phyloP scores from a whole-genome alignment of 2,329 filamentous ascomycete genomes.

The Stachybotrys echinatus region DNA sequence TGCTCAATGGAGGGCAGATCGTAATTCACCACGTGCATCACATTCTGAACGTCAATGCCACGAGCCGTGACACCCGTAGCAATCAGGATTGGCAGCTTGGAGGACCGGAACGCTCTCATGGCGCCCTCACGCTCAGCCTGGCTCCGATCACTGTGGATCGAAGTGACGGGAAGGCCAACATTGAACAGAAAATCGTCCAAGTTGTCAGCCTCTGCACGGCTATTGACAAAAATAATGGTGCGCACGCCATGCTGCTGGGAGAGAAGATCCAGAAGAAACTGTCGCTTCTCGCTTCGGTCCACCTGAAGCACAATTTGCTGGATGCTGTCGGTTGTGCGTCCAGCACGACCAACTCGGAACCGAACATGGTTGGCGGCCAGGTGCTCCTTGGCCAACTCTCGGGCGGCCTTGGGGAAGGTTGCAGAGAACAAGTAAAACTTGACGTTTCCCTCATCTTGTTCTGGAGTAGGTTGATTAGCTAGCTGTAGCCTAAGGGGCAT shows the following conservation, averaged over 20 bases:
- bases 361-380: conserved; percentile 70
- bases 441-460: conserved; percentile 65
- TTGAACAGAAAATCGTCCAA: conserved; percentile 88
- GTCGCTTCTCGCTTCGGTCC: conserved; percentile 61
- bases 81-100: conserved; percentile 72
- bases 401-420: conserved; percentile 79
- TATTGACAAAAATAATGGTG: conserved; percentile 88
- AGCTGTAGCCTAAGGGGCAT: conserved; percentile 4
- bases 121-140: conserved; percentile 91
- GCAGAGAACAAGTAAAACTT: conserved; percentile 86
- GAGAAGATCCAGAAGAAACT: conserved; percentile 68
- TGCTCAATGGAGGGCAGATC: conserved; percentile 70
- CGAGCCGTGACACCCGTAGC: conserved; percentile 83
- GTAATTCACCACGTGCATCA: conserved; percentile 91
- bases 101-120: conserved; percentile 76
- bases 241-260: conserved; percentile 64
- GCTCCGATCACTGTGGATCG: conserved; percentile 81
- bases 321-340: conserved; percentile 78
- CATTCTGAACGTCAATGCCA: conserved; percentile 81
- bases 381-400: conserved; percentile 70
- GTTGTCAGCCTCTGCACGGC: conserved; percentile 70
- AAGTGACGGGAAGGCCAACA: conserved; percentile 71
- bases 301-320: conserved; percentile 68
- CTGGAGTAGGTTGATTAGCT: conserved; percentile 38
- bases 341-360: conserved; percentile 81